Base-by-base conservation (phyloP, 805 yeast genomes). In the Pichia membranifaciens region DNA sequence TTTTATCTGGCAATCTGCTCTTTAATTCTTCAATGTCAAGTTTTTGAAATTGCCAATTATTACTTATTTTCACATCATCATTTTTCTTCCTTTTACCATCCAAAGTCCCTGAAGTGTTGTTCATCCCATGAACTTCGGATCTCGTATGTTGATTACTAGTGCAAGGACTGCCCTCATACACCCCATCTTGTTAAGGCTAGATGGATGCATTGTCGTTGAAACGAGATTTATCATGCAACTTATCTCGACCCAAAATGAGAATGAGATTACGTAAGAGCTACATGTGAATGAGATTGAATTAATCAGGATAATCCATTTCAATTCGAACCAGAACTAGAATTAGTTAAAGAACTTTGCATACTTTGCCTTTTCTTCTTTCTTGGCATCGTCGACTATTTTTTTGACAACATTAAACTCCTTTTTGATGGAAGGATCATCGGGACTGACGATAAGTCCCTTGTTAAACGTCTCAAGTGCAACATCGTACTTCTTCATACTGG, bases 321-420 rank as follows among this genome's bases (percentile, higher is more conserved):
- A n/a, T n/a, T n/a, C n/a, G n/a, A n/a, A n/a, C n/a, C n/a, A n/a
- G n/a, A n/a, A n/a, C n/a, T n/a, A n/a, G n/a, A n/a, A 17, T 49
- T 44, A 62, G 25, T 64, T 62, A 56, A 85, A 85, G 60, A 85
- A 84, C 59, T 79, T 83, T 16, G 87, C 74, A 52, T 79, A 76
- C 49, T 72, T 78, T 42, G 74, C 73, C 58, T 71, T 76, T 50
- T 80, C 81, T 15, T 68, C 70, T 35, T 70, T 68, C 58, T 76
- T 81, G 34, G 66, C 63, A 31, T 68, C 64, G 22, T 71, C 70
- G 2, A 78, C 54, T 21, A 69, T 29, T 8, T 56, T 58, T 51
- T 77, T 72, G 0, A 74, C 73, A 12, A 56, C 60, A 28, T 61
- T 61, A 23, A 78, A 56, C 51, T 77, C 84, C 21, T 57, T 61